These are phyloP conservation scores for Cryphonectria parasitica DNA, from an alignment of 2,329 filamentous ascomycete species.

Conservation along the genomic window DNA sequence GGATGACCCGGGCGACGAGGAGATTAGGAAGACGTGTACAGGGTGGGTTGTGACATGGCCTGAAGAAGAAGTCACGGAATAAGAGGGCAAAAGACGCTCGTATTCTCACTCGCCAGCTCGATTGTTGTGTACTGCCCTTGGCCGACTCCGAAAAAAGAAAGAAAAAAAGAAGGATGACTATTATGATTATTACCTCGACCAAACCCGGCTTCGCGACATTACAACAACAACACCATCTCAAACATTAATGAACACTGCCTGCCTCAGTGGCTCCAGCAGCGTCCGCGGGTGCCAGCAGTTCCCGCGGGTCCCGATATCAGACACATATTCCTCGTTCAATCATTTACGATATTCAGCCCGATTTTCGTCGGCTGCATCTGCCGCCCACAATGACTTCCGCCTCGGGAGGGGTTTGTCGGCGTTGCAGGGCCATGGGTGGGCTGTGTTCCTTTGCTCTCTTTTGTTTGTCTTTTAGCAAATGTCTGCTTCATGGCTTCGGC, in stretches of 20 bases:
- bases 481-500: slow-evolving; percentile 13
- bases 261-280: neutral
- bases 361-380: neutral
- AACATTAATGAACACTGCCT: neutral
- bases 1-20: slow-evolving; percentile 82
- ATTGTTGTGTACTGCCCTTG: neutral
- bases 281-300: neutral
- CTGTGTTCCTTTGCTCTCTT: neutral
- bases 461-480: neutral
- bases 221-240: neutral
- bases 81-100: neutral
- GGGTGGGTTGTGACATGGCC: slow-evolving; percentile 76
- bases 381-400: neutral
- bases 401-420: neutral
- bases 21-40: slow-evolving; percentile 79
- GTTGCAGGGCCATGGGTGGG: neutral
- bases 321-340: neutral
- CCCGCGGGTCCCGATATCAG: neutral
- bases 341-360: neutral
- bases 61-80: slow-evolving; percentile 34
- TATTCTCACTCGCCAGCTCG: neutral
- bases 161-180: neutral
- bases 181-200: neutral
- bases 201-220: neutral
- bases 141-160: neutral